Conservation (phyloP, 2,329 filamentous ascomycete genomes). For the Bipolaris cookei region DNA sequence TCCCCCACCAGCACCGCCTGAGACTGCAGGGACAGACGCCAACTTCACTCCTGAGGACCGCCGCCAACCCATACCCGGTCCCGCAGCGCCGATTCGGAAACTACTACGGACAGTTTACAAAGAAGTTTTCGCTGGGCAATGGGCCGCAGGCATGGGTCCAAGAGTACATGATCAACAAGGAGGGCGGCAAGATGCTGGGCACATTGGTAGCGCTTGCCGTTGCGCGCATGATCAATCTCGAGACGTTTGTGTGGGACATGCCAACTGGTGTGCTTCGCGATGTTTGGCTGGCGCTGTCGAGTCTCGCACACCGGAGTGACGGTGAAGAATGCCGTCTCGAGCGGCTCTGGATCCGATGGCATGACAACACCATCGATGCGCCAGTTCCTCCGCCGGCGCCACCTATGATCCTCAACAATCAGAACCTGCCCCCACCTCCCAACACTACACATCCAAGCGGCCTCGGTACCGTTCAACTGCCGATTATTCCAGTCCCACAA, state of each 20-base stretch:
- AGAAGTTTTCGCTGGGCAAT: conserved; percentile 85
- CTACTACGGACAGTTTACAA: conserved; percentile 77
- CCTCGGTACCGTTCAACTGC: conserved; percentile 39
- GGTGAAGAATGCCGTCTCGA: conserved; percentile 71
- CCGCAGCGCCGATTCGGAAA: conserved; percentile 65
- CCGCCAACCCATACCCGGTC: conserved; percentile 43
- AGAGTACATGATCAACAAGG: conserved; percentile 82
- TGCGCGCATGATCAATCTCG: conserved; percentile 80
- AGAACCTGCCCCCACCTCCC: conserved; percentile 49
- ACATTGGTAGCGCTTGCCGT: conserved; percentile 79
- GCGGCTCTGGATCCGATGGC: conserved; percentile 81
- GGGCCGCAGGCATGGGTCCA: conserved; percentile 78
- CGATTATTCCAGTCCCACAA: conserved; percentile 41
- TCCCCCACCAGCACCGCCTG: conserved; percentile 54
- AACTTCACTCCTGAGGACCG: conserved; percentile 12
- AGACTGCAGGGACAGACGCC: conserved; percentile 28
- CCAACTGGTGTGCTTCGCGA: conserved; percentile 81
- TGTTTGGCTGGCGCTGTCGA: conserved; percentile 79
- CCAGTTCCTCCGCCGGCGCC: conserved; percentile 45
- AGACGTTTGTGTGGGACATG: conserved; percentile 89
- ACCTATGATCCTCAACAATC: conserved; percentile 48
- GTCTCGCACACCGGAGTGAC: conserved; percentile 67
- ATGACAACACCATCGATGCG: conserved; percentile 68
- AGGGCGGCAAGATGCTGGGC: conserved; percentile 87
- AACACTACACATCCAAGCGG: conserved; percentile 47